Evolutionary conservation across 441 rosid species (phyloP), one percentile per base, ranked within the genome.

Genomic region (Metrosideros polymorpha): DNA sequence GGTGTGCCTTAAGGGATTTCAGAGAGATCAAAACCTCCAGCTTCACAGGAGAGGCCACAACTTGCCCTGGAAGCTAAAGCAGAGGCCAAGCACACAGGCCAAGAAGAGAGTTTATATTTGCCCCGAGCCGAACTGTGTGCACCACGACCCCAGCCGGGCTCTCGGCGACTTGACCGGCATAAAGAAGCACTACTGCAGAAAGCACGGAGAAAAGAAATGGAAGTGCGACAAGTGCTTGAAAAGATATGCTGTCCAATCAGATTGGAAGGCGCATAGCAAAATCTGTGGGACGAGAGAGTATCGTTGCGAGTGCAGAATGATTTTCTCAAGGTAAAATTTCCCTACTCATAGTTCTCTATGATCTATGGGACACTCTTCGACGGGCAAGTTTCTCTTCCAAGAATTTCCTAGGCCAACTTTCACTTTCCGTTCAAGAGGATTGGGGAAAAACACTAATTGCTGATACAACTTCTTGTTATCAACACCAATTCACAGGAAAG

Each of bases 61-160:
- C 91, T 84, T 94, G 91, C 96, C 96, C 42, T 94, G 96, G 94
- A 93, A 94, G 91, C 91, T 93, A 50, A 94, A 93, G 89, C 96
- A 92, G 86, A 90, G 96, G 85, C 85, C 93, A 30, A 92, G 42
- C 86, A 90, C 90, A 24, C 90, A 89, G 87, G 89, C 90, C 45
- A 92, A 92, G 92, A 94, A 89, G 90, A 89, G 93, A 87, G 94
- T 93, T 45, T 93, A 89, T 86, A 91, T 91, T 27, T 94, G 95
- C 89, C 96, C 96, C 12, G 93, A 94, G 89, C 89, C 88, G 22
- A 93, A 76, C 82, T 94, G 95, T 77, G 93, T 89, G 86, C 96
- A 93, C 87, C 94, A 93, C 82, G 92, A 94, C 85, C 95, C 94
- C 18, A 89, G 93, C 84, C 87, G 95, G 79, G 96, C 94, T 86